These are phyloP conservation scores for Carnegiea gigantea DNA, from an alignment of 179 eudicot species.

Conservation along the genomic window DNA sequence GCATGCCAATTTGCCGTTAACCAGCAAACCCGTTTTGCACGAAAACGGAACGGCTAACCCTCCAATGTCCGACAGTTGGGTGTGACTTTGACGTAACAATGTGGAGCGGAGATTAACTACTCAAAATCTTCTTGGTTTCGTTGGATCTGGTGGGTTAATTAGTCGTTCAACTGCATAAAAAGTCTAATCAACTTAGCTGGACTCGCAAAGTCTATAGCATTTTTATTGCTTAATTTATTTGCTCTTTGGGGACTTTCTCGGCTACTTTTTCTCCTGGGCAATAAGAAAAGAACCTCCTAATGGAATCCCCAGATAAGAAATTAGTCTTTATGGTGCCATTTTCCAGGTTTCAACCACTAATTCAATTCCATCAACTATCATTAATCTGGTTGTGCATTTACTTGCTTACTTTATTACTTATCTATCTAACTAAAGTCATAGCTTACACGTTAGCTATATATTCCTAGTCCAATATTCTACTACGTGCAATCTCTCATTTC, in stretches of 20 bases:
- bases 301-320: background rate
- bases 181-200: background rate
- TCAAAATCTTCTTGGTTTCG: background rate
- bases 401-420: background rate
- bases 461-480: background rate
- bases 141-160: background rate
- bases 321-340: background rate
- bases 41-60: background rate
- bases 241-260: background rate
- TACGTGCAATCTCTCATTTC: background rate
- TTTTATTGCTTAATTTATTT: no score
- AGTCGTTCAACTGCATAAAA: conserved; percentile 11
- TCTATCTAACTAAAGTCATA: background rate
- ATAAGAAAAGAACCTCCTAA: conserved; percentile 6
- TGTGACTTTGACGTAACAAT: no score
- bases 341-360: conserved; percentile 13
- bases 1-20: no score
- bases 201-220: background rate
- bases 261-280: background rate
- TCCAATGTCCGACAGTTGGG: no score
- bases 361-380: background rate
- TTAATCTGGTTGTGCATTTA: background rate
- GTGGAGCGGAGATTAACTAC: background rate
- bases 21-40: background rate
- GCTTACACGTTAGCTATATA: background rate